These are phyloP conservation scores for Xylariaceae sp. DNA, from an alignment of 2,329 filamentous ascomycete genomes.

Conservation along the genomic window DNA sequence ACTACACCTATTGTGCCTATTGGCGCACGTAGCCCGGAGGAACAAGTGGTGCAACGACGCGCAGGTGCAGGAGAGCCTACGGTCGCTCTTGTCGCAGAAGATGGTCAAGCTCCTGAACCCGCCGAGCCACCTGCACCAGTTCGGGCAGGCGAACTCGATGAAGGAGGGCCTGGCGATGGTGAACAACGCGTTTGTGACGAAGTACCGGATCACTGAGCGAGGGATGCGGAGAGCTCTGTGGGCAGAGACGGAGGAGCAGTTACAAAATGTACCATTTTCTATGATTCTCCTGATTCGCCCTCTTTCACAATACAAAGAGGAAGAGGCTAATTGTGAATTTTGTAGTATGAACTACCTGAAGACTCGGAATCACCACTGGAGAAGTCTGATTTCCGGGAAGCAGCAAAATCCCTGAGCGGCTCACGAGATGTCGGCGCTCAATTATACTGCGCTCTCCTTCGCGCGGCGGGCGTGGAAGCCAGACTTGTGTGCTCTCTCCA, in stretches of 20 bases:
- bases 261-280: conserved; percentile 47
- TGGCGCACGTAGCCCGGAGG: conserved; percentile 69
- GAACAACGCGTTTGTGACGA: conserved; percentile 59
- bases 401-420: conserved; percentile 65
- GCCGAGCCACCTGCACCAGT: conserved; percentile 61
- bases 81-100: conserved; percentile 59
- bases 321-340: conserved; percentile 9
- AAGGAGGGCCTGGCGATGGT: conserved; percentile 71
- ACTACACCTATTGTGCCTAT: conserved; percentile 73
- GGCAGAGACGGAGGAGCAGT: conserved; percentile 60
- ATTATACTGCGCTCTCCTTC: conserved; percentile 80
- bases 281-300: too few species aligned
- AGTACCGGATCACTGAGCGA: conserved; percentile 65
- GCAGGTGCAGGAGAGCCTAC: conserved; percentile 60
- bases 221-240: conserved; percentile 69
- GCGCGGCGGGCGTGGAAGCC: conserved; percentile 73
- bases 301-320: conserved; percentile 6
- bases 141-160: conserved; percentile 68
- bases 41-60: conserved; percentile 87
- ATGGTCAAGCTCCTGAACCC: conserved; percentile 65
- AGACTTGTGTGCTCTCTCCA: conserved; percentile 89
- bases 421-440: conserved; percentile 89
- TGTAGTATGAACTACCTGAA: conserved; percentile 50
- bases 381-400: conserved; percentile 65
- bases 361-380: conserved; percentile 65